Conservation (phyloP, 352 stramenopile species). For the Phytophthora tentaculata region DNA sequence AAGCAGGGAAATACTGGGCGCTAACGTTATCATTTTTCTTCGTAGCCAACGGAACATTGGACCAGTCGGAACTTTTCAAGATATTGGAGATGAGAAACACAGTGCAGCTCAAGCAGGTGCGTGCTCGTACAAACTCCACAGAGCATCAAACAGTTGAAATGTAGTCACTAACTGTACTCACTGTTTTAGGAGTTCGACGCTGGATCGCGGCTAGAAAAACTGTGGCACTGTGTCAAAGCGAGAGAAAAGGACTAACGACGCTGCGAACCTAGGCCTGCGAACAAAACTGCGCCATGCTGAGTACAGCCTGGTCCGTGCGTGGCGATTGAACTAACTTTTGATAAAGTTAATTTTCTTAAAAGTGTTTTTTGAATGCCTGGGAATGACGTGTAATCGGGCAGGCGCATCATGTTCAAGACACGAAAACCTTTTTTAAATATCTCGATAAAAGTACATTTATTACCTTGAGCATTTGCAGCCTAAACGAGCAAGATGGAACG, state of each 20-base stretch:
- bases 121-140: not conserved
- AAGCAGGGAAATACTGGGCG: not conserved
- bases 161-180: not conserved
- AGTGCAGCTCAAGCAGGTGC: slow-evolving; percentile 59
- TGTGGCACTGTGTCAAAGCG: slow-evolving; percentile 38
- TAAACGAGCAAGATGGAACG: no score
- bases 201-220: slow-evolving; percentile 19
- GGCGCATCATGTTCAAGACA: no score
- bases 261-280: not conserved
- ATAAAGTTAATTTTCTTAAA: no score
- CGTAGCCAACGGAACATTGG: slow-evolving; percentile 68
- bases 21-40: not conserved
- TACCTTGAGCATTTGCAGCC: no score
- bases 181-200: slow-evolving; percentile 5
- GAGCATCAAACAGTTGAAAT: not conserved
- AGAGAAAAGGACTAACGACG: slow-evolving; percentile 13
- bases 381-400: no score
- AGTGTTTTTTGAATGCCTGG: no score
- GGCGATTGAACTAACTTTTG: no score
- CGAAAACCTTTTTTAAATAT: no score
- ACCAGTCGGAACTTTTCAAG: slow-evolving; percentile 72
- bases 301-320: not conserved
- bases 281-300: not conserved
- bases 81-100: slow-evolving; percentile 68
- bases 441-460: no score